Evolutionary conservation across 208 protist genomes (phyloP).

Genomic region (Wallacemonas collosoma): DNA sequence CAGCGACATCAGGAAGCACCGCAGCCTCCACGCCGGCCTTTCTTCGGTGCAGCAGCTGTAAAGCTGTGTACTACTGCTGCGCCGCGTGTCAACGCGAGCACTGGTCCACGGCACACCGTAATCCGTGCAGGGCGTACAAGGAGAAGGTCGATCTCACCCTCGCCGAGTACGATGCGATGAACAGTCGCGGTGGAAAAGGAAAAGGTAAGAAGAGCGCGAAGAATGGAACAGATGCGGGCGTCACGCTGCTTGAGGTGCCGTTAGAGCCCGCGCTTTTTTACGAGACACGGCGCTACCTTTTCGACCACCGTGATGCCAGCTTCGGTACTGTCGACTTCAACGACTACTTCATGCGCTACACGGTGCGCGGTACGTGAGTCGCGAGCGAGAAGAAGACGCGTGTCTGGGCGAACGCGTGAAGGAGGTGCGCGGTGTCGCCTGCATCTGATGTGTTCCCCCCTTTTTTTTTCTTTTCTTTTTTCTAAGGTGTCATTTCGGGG

Average conservation of each 20-base stretch:
- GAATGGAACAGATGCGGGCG: conserved; percentile 18
- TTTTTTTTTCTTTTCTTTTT: conserved; percentile 15
- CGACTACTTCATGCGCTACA: conserved; percentile 88
- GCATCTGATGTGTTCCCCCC: background rate
- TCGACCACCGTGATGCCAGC: conserved; percentile 63
- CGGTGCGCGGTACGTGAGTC: conserved; percentile 44
- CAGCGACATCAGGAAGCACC: conserved; percentile 9
- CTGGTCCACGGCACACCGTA: conserved; percentile 59
- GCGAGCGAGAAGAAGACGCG: conserved; percentile 12
- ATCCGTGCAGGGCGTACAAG: conserved; percentile 66
- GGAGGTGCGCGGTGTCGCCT: no score
- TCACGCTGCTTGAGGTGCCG: conserved; percentile 66
- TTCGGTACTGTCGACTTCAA: conserved; percentile 62
- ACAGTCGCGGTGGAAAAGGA: conserved; percentile 27
- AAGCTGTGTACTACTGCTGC: conserved; percentile 81
- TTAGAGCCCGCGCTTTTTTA: conserved; percentile 74
- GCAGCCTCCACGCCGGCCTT: conserved; percentile 23
- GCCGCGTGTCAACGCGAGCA: conserved; percentile 66
- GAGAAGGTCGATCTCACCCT: conserved; percentile 38
- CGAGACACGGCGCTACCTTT: conserved; percentile 73
- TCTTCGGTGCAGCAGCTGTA: conserved; percentile 80
- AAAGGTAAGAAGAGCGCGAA: conserved; percentile 25
- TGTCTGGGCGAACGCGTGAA: background rate
- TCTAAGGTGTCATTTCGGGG: background rate
- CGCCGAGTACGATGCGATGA: conserved; percentile 54